Conservation (phyloP, 2,329 filamentous ascomycete genomes). For the Calonectria pteridis region DNA sequence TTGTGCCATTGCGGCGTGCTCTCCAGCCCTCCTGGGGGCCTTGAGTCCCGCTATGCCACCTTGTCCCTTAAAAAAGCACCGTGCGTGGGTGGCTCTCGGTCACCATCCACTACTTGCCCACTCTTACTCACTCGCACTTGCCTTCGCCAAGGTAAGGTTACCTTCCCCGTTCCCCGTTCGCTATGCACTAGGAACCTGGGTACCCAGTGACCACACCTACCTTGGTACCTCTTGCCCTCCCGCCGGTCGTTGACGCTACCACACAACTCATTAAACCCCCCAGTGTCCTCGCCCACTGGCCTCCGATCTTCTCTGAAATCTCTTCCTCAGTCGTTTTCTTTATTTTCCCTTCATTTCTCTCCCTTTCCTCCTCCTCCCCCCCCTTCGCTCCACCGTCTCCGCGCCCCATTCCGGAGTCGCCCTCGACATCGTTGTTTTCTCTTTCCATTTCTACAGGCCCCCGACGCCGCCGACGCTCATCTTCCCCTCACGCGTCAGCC, state of each 20-base stretch:
- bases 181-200: slow-evolving; percentile 29
- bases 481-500: slow-evolving; percentile 43
- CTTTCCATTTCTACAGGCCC: slow-evolving; percentile 43
- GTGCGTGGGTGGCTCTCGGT: slow-evolving; percentile 44
- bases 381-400: slow-evolving; percentile 49
- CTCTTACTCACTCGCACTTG: slow-evolving; percentile 33
- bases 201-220: slow-evolving; percentile 6
- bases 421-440: slow-evolving; percentile 42
- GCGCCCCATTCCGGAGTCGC: slow-evolving; percentile 47
- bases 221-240: slow-evolving; percentile 23
- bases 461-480: slow-evolving; percentile 42
- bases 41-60: slow-evolving; percentile 32
- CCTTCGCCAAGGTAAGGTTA: slow-evolving; percentile 33
- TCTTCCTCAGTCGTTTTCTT: slow-evolving; percentile 47
- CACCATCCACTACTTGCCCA: slow-evolving; percentile 26
- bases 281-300: slow-evolving; percentile 44
- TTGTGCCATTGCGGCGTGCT: slow-evolving; percentile 16
- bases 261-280: slow-evolving; percentile 51
- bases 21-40: slow-evolving; percentile 18
- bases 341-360: slow-evolving; percentile 47
- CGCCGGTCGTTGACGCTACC: slow-evolving; percentile 41
- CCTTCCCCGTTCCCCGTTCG: slow-evolving; percentile 24
- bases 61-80: slow-evolving; percentile 40
- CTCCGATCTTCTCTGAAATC: slow-evolving; percentile 45
- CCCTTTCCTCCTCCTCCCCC: slow-evolving; percentile 34